Conservation (phyloP, 208 protist genomes). For the Wallacemonas collosoma region DNA sequence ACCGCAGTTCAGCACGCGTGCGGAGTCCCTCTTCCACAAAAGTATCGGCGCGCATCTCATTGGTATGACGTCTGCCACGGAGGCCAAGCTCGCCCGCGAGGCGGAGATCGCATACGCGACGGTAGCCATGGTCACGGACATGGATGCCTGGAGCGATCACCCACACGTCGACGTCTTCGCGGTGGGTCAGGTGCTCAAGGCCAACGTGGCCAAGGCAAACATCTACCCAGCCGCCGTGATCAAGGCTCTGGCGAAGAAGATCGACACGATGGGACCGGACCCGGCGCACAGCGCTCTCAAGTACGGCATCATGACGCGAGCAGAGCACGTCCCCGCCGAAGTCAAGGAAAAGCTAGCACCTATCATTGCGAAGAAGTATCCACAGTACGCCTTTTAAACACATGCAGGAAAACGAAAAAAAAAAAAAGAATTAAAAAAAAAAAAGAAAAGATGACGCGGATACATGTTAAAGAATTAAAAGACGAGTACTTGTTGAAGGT, state of each 20-base stretch:
- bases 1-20: conserved; percentile 88
- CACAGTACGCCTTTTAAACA: conserved; percentile 33
- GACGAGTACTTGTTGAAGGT: background rate
- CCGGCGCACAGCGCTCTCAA: conserved; percentile 60
- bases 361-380: conserved; percentile 63
- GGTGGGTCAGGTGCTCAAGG: conserved; percentile 57
- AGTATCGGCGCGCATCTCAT: conserved; percentile 82
- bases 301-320: conserved; percentile 55
- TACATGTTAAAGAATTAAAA: background rate
- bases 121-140: conserved; percentile 94
- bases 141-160: conserved; percentile 90
- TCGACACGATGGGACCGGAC: conserved; percentile 36
- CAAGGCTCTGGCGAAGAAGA: conserved; percentile 28
- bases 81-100: conserved; percentile 91
- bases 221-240: conserved; percentile 54
- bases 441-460: background rate
- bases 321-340: conserved; percentile 43
- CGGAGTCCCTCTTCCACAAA: conserved; percentile 86
- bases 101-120: conserved; percentile 89
- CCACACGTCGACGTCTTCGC: conserved; percentile 66
- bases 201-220: conserved; percentile 78
- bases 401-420: conserved; percentile 17
- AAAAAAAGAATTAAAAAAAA: background rate
- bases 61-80: conserved; percentile 92
- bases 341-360: conserved; percentile 48